phyloP scores from a whole-genome alignment of 345 rosid genomes.

The Cardamine chenopodiifolia region DNA sequence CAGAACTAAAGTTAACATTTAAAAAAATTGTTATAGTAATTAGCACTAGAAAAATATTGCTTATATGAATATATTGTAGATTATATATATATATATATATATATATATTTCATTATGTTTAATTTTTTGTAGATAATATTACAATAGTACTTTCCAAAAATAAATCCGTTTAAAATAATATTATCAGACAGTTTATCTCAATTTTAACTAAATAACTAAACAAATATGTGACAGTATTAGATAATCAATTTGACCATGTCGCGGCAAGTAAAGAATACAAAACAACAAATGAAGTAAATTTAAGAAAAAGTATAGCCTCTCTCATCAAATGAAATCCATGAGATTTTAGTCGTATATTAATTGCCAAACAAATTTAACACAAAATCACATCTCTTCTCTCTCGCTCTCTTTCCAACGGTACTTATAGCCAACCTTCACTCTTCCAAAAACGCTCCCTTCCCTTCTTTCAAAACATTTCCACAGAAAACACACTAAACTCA shows the following conservation, averaged over 20 bases:
- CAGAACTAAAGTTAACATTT: background rate
- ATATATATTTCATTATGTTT: background rate
- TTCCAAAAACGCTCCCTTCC: conserved; percentile 33
- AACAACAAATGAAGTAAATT: conserved; percentile 29
- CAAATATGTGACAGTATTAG: conserved; percentile 18
- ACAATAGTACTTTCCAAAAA: background rate
- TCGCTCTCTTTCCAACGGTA: conserved; percentile 46
- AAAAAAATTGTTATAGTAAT: background rate
- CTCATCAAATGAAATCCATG: conserved; percentile 33
- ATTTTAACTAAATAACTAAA: too few relatives aligned
- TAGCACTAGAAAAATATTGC: too few relatives aligned
- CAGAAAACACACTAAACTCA: conserved; percentile 45
- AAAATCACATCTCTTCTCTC: background rate
- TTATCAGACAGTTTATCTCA: conserved; percentile 8
- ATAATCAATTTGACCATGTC: conserved; percentile 41
- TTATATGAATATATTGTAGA: too few relatives aligned
- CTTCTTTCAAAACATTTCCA: conserved; percentile 49
- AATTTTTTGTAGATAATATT: background rate
- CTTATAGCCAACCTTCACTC: conserved; percentile 53
- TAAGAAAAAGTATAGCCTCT: conserved; percentile 18
- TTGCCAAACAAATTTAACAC: conserved; percentile 42
- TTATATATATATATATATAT: background rate
- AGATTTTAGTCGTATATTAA: conserved; percentile 21
- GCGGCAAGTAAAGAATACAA: conserved; percentile 29
- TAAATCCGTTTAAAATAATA: background rate